phyloP scores from a whole-genome alignment of 1,284 basidiomycete species.

The Irpex sp. region DNA sequence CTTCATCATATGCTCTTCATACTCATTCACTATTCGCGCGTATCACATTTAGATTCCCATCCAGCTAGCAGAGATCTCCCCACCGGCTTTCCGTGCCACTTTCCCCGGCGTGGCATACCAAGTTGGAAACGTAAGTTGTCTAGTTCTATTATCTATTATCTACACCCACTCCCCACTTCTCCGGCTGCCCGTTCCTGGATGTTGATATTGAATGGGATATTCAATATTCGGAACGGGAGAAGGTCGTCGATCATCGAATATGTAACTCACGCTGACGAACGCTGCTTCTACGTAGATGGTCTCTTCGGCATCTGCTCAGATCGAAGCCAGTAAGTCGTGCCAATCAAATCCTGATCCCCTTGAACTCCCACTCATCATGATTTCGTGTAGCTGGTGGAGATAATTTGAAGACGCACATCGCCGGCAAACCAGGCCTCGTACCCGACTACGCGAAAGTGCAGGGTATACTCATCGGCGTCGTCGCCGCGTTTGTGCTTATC shows the following conservation, averaged over 20 bases:
- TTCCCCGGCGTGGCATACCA: conserved; percentile 94
- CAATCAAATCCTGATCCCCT: neutral
- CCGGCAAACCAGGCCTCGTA: conserved; percentile 45
- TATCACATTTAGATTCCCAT: conserved; percentile 65
- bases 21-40: no score
- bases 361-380: conserved; percentile 8
- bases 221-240: neutral
- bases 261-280: no score
- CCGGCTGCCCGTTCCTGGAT: neutral
- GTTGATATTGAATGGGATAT: no score
- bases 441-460: conserved; percentile 86
- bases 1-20: neutral
- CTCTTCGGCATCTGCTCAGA: conserved; percentile 84
- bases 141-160: neutral
- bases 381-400: conserved; percentile 53
- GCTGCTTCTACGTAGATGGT: conserved; percentile 59
- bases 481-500: conserved; percentile 64
- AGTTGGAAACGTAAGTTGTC: conserved; percentile 56
- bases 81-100: conserved; percentile 89
- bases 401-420: conserved; percentile 50
- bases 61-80: conserved; percentile 87
- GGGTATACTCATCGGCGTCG: conserved; percentile 83
- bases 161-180: neutral
- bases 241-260: neutral
- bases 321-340: conserved; percentile 72